A percentile compares a stretch with the other conserved stretches of the same genome.
Evolutionary conservation across 2,329 filamentous ascomycete genomes (phyloP).

Genomic region (Calonectria hongkongensis): DNA sequence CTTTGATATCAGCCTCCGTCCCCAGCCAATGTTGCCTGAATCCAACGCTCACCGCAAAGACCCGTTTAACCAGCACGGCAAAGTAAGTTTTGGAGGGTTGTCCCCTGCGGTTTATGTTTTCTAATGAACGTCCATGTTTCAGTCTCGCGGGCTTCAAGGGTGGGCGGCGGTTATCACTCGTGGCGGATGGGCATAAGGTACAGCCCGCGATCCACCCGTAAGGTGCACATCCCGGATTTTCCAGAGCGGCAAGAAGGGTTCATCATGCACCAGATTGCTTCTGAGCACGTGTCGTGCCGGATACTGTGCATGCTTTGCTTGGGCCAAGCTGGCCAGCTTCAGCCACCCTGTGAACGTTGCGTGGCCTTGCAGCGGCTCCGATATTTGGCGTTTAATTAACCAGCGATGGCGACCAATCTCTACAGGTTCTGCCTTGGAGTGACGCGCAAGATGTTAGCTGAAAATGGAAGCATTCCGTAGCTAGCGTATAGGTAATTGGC

Average conservation of each 20-base stretch:
- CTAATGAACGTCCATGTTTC: conserved; percentile 35
- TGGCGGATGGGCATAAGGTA: conserved; percentile 8
- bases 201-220: neutral
- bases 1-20: neutral
- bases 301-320: conserved; percentile 15
- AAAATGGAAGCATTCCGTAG: conserved; percentile 7
- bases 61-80: neutral
- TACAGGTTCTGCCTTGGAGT: neutral
- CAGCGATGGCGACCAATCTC: neutral
- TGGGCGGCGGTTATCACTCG: neutral
- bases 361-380: conserved; percentile 15
- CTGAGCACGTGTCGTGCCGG: conserved; percentile 4
- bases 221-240: conserved; percentile 11
- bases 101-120: conserved; percentile 35
- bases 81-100: conserved; percentile 27
- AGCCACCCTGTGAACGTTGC: conserved; percentile 16
- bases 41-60: conserved; percentile 8
- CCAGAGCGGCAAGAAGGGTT: conserved; percentile 17
- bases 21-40: neutral
- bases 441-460: neutral
- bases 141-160: conserved; percentile 20
- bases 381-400: neutral
- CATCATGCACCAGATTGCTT: conserved; percentile 15
- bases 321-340: conserved; percentile 19
- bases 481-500: neutral